phyloP scores from a whole-genome alignment of 148 eudicot genomes.

The Rhododendron ovatum region DNA sequence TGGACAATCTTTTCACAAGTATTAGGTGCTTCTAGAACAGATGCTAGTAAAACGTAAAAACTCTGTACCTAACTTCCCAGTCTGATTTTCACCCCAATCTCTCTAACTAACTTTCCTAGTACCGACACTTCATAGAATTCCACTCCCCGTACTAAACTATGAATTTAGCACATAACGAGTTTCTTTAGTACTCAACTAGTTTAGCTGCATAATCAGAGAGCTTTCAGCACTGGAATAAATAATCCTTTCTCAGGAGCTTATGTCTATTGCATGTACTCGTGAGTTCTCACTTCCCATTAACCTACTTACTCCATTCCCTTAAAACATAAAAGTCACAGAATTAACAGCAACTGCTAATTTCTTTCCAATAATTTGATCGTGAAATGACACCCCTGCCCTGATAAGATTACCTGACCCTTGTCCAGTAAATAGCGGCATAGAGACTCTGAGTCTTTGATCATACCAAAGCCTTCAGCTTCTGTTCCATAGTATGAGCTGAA shows the following conservation, averaged over 20 bases:
- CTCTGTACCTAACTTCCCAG: too few species aligned
- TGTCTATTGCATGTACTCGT: not conserved
- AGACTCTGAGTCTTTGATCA: slow-evolving; percentile 70
- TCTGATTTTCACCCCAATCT: not conserved
- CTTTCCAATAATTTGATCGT: not conserved
- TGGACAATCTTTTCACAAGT: not conserved
- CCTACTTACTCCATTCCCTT: not conserved
- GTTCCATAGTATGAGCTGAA: slow-evolving; percentile 76
- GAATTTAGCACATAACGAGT: not conserved
- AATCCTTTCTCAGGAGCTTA: not conserved
- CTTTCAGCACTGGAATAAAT: not conserved
- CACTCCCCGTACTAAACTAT: not conserved
- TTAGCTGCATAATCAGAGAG: not conserved
- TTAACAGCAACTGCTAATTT: not conserved
- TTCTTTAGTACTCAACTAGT: not conserved
- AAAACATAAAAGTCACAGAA: not conserved
- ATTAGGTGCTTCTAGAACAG: not conserved
- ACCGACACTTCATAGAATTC: not conserved
- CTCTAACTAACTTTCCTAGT: not conserved
- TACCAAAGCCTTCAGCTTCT: slow-evolving; percentile 76
- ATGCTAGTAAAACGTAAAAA: not conserved
- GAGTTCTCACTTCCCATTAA: not conserved
- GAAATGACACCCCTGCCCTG: not conserved
- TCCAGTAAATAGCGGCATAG: slow-evolving; percentile 86
- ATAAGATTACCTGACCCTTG: slow-evolving; percentile 64